phyloP scores from a whole-genome alignment of 257 asterid genomes.

The Solanum arcanum region DNA sequence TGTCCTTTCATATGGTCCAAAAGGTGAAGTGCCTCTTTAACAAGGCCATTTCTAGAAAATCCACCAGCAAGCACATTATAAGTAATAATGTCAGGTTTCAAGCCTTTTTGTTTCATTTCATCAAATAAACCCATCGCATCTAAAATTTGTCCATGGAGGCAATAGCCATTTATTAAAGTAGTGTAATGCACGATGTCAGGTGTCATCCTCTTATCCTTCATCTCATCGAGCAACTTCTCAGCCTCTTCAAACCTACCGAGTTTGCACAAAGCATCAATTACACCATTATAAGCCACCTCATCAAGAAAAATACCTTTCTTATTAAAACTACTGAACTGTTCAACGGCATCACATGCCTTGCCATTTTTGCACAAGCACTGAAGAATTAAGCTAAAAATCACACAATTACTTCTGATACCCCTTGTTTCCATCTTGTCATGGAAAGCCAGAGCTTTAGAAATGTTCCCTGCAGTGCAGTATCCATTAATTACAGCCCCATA shows the following conservation, averaged over 20 bases:
- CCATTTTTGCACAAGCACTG: conserved; percentile 59
- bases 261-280: conserved; percentile 54
- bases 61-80: conserved; percentile 62
- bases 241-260: conserved; percentile 56
- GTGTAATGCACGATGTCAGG: conserved; percentile 63
- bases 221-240: conserved; percentile 44
- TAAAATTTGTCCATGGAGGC: conserved; percentile 35
- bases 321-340: conserved; percentile 30
- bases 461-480: conserved; percentile 48
- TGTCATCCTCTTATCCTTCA: conserved; percentile 43
- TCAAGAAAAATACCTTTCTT: conserved; percentile 51
- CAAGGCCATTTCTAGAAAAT: conserved; percentile 38
- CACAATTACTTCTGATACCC: conserved; percentile 51
- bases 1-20: conserved; percentile 42
- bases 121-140: conserved; percentile 38
- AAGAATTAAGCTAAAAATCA: conserved; percentile 47
- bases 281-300: conserved; percentile 49
- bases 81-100: conserved; percentile 47
- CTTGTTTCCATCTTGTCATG: conserved; percentile 44
- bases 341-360: conserved; percentile 36
- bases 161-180: conserved; percentile 63
- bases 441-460: conserved; percentile 33
- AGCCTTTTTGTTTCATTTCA: conserved; percentile 49
- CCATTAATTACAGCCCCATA: conserved; percentile 48
- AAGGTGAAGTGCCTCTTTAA: conserved; percentile 22